phyloP scores from a whole-genome alignment of 2,329 filamentous ascomycete genomes.

The Penicillium sp. region DNA sequence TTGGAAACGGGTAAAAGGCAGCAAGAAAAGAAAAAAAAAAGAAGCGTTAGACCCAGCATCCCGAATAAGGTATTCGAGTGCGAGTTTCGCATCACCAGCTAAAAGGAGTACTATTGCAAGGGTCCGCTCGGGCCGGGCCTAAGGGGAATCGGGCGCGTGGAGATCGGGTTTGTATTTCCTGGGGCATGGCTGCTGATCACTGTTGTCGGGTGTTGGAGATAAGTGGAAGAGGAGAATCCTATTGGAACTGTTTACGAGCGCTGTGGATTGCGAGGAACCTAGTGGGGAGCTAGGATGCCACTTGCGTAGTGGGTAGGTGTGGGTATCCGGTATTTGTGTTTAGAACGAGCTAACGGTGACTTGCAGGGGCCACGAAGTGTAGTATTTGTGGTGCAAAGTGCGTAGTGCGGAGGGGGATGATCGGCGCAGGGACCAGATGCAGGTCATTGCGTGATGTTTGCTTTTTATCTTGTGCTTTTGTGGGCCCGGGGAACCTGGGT shows the following conservation, averaged over 20 bases:
- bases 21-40: too few relatives aligned
- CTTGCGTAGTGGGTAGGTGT: neutral
- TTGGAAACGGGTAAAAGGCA: too few relatives aligned
- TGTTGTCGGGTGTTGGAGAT: too few relatives aligned
- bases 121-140: constrained; percentile 14
- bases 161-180: neutral
- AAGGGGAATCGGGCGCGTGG: neutral
- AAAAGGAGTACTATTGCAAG: constrained; percentile 3
- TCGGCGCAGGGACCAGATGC: constrained; percentile 4
- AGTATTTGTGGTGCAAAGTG: too few relatives aligned
- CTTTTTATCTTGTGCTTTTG: neutral
- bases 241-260: too few relatives aligned
- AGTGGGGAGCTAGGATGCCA: neutral
- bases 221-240: too few relatives aligned
- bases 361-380: neutral
- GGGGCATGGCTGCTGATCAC: neutral
- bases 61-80: neutral
- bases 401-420: neutral
- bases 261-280: too few relatives aligned
- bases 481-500: neutral
- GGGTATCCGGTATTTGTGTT: neutral
- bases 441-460: neutral
- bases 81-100: neutral
- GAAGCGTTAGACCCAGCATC: neutral
- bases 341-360: neutral